Base-by-base conservation (phyloP, 495 filamentous ascomycete species). In the Tuber brumale region DNA sequence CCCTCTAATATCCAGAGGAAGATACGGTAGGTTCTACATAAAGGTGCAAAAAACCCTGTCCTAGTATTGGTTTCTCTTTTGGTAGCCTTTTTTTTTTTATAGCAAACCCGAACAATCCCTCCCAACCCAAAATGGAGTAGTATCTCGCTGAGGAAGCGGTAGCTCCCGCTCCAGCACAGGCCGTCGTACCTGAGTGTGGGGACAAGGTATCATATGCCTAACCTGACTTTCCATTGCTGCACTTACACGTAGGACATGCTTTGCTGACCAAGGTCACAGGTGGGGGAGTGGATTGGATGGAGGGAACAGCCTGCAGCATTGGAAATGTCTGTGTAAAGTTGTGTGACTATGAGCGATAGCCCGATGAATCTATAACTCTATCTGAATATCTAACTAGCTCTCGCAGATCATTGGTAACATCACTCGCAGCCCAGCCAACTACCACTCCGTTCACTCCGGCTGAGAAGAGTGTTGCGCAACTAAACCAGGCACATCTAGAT, bases 401-500 rank as follows among this genome's bases (percentile, higher is more conserved):
- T 61, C 31, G 21, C 57, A 79, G 77, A 78, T 43, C 74, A 79
- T 70, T 23, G 71, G 6, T 75, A 79, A 39, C 74, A 42, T 78
- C 46, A 69, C 77, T 72, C 37, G 77, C 72, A 48, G 77, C 31
- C 3, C 39, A 76, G 10, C 42, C 77, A 27, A 72, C 66, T 23
- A 73, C 73, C 1, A 6, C 44, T 45, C 41, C 39, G 1, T 14
- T 42, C 14, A 61, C 41, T 27, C 57, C 61, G 76, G 71, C n/a
- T 2, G 72, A 72, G 19, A 75, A 70, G 9, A 37, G 46, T 16
- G 45, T 57, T 21, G 35, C 51, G 1, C 3, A 31, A 31, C 10
- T 16, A 12, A 10, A 61, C 5, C 2, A 37, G 12, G 21, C 21
- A 37, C 41, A 48, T 35, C 43, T 57, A 23, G 72, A 57, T 70